A percentile compares a stretch with the other conserved stretches of the same genome.
Evolutionary conservation across 129 eudicot genomes (phyloP).

Genomic region (Cynara cardunculus): DNA sequence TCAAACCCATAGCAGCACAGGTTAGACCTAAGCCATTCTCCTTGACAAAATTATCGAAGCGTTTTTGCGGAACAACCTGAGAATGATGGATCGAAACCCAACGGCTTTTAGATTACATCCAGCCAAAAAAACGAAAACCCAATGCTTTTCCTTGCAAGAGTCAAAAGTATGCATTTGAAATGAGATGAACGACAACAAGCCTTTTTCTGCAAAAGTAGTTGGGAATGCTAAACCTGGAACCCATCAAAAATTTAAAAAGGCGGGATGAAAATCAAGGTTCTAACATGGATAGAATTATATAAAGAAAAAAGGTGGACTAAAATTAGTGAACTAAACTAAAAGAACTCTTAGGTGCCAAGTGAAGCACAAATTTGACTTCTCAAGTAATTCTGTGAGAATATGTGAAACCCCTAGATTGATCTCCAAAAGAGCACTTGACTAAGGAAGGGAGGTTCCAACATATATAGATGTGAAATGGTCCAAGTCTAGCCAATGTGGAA

Average conservation of each 20-base stretch:
- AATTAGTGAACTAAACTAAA: background rate
- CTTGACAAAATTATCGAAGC: constrained; percentile 58
- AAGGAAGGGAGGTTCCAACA: too few species aligned
- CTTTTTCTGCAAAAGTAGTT: background rate
- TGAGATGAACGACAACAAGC: background rate
- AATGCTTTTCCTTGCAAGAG: background rate
- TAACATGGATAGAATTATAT: background rate
- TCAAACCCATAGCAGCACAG: constrained; percentile 82
- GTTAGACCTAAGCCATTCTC: constrained; percentile 85
- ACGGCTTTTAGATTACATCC: background rate
- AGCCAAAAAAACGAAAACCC: background rate
- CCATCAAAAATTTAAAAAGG: background rate
- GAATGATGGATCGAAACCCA: constrained; percentile 2
- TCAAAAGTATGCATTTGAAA: background rate
- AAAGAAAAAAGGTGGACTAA: background rate
- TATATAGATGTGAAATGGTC: too few species aligned
- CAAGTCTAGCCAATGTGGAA: too few species aligned
- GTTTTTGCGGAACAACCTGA: constrained; percentile 75
- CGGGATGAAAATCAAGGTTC: background rate
- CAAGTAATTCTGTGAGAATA: background rate
- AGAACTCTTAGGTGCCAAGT: background rate
- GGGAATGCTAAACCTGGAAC: background rate
- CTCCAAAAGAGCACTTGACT: too few species aligned
- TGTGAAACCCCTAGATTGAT: too few species aligned
- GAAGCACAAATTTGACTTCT: background rate